Conservation (phyloP, 768 basidiomycete species). For the Auricularia heimuer region DNA sequence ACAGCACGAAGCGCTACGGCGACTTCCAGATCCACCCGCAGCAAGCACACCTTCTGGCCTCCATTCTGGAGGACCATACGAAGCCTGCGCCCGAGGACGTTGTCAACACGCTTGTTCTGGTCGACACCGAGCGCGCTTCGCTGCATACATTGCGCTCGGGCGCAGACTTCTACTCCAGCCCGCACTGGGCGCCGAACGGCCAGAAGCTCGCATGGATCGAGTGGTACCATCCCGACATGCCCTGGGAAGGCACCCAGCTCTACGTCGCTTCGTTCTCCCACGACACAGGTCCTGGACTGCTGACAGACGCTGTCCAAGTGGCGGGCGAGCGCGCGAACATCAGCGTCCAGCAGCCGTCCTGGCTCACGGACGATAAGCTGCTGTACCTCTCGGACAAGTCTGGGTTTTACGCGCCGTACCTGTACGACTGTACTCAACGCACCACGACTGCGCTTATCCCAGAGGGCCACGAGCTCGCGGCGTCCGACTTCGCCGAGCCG, state of each 20-base stretch:
- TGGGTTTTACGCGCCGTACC: constrained; percentile 61
- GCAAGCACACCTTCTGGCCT: constrained; percentile 42
- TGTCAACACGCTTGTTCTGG: constrained; percentile 45
- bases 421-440: constrained; percentile 29
- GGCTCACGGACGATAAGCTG: constrained; percentile 46
- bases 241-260: constrained; percentile 58
- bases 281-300: constrained; percentile 8
- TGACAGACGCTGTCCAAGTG: constrained; percentile 33
- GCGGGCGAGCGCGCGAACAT: constrained; percentile 43
- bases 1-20: constrained; percentile 38
- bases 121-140: constrained; percentile 37
- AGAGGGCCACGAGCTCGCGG: constrained; percentile 26
- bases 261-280: constrained; percentile 31
- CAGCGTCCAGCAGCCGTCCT: constrained; percentile 31
- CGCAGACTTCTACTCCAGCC: constrained; percentile 62
- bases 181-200: constrained; percentile 53
- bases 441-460: constrained; percentile 27
- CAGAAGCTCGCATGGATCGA: constrained; percentile 48
- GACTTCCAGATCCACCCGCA: constrained; percentile 50
- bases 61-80: constrained; percentile 67
- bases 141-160: constrained; percentile 41
- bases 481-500: constrained; percentile 42
- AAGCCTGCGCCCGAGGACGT: constrained; percentile 38
- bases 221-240: constrained; percentile 49
- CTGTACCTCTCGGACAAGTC: constrained; percentile 57